Base-by-base conservation (phyloP, 176 grass and related monocot genomes). In the Canna indica region DNA sequence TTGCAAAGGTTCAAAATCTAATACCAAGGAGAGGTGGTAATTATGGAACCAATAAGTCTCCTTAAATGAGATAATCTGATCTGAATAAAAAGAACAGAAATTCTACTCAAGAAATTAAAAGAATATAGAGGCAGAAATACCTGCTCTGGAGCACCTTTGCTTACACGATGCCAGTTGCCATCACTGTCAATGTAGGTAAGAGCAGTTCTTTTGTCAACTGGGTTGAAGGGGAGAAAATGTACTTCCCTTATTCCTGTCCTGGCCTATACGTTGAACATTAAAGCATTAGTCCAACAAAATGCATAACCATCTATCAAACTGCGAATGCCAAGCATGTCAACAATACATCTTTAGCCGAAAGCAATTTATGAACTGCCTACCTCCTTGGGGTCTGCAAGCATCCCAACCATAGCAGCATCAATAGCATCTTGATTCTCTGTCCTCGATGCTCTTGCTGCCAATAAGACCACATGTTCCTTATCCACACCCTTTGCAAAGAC, bases 381-480 rank as follows among this genome's bases (percentile, higher is more conserved):
- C 73, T 99, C 86, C 73, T 76, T 93, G 22, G 86, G 86, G 66
- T 99, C 90, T 9, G 42, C 36, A 67, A 99, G 95, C 95, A 88
- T 99, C 42, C 86, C 80, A 17, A 94, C 87, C 90, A 99, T 88
- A 29, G 90, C 90, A 24, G 84, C 77, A 36, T 99, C 95, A 50
- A 99, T 99, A n/a, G 94, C 94, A 53, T 94, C 94, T 80, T 99
- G 94, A 79, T 99, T 99, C 84, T 99, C 94, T 3, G 85, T 68
- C 62, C 94, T 80, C 0, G 94, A 93, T 0, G 94, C 90, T 81
- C 80, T 88, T 25, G 94, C 90, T 1, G 94, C 90, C 22, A 85
- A 68, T 8, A 86, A 41, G 36, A 99, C 4, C 1, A 99, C 90
- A 0, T 82, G 59, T 0, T 72, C 57, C 48, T 73, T 60, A 47